Evolutionary conservation across 108 stramenopile genomes (phyloP), one percentile per base, ranked within the genome.

Genomic region (Cyclotella cryptica): DNA sequence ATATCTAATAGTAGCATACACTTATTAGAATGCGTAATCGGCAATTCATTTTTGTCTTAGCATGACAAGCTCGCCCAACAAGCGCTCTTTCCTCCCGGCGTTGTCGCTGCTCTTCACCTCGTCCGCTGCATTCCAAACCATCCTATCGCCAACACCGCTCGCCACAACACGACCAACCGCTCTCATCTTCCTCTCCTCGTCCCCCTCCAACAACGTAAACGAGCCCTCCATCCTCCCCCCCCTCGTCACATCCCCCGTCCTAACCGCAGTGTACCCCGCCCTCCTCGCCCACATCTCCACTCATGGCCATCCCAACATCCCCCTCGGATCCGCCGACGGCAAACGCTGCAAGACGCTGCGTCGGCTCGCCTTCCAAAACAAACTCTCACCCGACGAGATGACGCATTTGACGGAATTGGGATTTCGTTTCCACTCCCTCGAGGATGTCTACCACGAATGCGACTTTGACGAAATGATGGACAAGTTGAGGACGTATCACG

Each of bases 241-340:
- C 14, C 49, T 72, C 39, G 49, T 89, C 30, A 24, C 44, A 11
- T 82, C 87, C 39, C 89, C 92, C 12, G 89, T 93, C 6, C 77
- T 93, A 46, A 49, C 65, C 15, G 86, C 87, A 69, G 86, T 88
- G 13, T 87, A 87, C 60, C 88, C 86, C 10, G 77, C 80, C 10
- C 67, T 93, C 30, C 54, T 93, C 0, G 61, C 76, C 51, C 81
- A 86, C 65, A 80, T 74, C n/a, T 66, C 81, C 26, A 49, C 75
- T 54, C 89, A 89, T 66, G 89, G 93, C 35, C 79, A 94, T 61
- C 89, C 91, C 27, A 94, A 94, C 60, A 94, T 94, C 67, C 93
- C 93, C 0, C 66, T 92, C 13, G 90, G 89, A 35, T 81, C 80
- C 13, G 53, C 60, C 11, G 91, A 89, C 43, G 93, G 93, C 5